phyloP scores from a whole-genome alignment of 192 early-diverging fungal species.

The Coemansia sp. region DNA sequence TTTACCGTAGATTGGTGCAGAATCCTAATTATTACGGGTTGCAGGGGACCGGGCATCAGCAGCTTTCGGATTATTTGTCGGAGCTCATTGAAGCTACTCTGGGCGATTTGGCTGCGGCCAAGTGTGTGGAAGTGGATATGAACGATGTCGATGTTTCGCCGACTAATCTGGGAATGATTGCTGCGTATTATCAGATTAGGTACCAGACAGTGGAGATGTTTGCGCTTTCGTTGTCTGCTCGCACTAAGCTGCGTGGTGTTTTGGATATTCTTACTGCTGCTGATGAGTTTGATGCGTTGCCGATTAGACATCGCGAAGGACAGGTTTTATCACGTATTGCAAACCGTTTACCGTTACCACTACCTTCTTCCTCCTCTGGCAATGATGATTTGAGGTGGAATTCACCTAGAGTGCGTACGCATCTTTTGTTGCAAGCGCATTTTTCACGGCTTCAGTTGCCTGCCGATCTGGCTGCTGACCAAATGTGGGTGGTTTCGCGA shows the following conservation, averaged over 20 bases:
- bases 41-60: conserved; percentile 81
- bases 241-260: conserved; percentile 86
- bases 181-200: conserved; percentile 95
- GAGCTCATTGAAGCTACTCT: conserved; percentile 93
- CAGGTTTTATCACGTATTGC: conserved; percentile 73
- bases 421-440: conserved; percentile 92
- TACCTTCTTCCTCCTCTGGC: conserved; percentile 3
- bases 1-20: conserved; percentile 92
- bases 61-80: conserved; percentile 90
- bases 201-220: conserved; percentile 94
- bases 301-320: conserved; percentile 94
- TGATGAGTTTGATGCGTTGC: conserved; percentile 88
- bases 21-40: conserved; percentile 98
- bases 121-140: conserved; percentile 60
- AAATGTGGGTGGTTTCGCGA: conserved; percentile 61
- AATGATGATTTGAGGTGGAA: conserved; percentile 55
- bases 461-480: conserved; percentile 92
- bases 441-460: conserved; percentile 88
- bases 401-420: conserved; percentile 89
- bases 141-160: conserved; percentile 59
- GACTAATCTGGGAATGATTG: conserved; percentile 95
- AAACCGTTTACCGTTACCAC: conserved; percentile 72
- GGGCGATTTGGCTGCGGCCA: conserved; percentile 79
- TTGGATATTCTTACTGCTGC: conserved; percentile 93
- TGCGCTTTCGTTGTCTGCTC: conserved; percentile 78